Evolutionary conservation across 2,329 filamentous ascomycete genomes (phyloP).

Genomic region (Zalaria sp.): DNA sequence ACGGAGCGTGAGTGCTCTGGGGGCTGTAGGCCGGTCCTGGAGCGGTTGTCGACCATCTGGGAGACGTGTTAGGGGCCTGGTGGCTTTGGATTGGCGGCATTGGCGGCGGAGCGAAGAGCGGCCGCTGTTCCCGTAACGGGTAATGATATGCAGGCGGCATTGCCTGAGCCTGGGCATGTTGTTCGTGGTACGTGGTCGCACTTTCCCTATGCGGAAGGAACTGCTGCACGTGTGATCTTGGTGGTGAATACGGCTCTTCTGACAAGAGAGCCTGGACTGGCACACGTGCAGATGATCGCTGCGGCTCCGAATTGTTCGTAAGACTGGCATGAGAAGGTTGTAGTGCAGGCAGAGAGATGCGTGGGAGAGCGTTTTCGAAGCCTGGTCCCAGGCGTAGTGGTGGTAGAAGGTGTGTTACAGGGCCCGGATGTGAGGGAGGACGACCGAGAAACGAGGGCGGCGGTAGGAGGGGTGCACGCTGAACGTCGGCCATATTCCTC

Average conservation of each 20-base stretch:
- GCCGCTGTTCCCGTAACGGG: too few relatives aligned
- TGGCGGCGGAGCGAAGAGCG: neutral
- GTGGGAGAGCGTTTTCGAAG: constrained; percentile 8
- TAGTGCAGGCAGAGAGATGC: constrained; percentile 22
- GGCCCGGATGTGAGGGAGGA: constrained; percentile 22
- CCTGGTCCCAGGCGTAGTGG: constrained; percentile 11
- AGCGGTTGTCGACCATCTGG: too few relatives aligned
- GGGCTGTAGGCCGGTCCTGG: too few relatives aligned
- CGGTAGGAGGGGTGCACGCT: constrained; percentile 26
- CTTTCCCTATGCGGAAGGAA: constrained; percentile 2
- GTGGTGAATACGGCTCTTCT: constrained; percentile 19
- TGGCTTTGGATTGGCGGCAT: neutral
- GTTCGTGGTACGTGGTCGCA: neutral
- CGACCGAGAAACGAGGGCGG: constrained; percentile 24
- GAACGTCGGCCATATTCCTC: constrained; percentile 30
- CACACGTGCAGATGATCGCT: constrained; percentile 3
- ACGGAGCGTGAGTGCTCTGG: neutral
- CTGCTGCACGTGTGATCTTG: constrained; percentile 13
- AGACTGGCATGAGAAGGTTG: constrained; percentile 21
- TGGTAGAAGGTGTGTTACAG: constrained; percentile 24
- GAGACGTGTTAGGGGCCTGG: neutral
- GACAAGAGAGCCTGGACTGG: constrained; percentile 13
- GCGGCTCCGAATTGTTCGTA: constrained; percentile 12
- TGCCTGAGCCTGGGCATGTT: constrained; percentile 9
- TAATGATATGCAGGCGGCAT: neutral